phyloP scores from a whole-genome alignment of 257 asterid species.

The Gentiana dahurica region DNA sequence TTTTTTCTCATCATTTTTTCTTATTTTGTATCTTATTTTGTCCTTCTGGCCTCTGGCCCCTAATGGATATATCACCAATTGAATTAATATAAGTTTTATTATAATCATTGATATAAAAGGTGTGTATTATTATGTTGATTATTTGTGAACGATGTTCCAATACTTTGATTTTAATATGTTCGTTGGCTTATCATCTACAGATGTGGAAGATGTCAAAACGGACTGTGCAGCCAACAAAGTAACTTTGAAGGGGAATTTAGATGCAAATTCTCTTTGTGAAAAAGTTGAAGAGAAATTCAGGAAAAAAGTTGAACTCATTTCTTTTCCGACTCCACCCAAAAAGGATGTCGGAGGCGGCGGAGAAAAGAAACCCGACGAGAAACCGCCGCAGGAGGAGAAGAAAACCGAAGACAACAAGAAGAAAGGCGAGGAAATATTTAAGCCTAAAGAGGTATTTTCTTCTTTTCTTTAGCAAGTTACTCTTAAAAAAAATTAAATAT shows the following conservation, averaged over 20 bases:
- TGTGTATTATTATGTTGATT: too few relatives aligned
- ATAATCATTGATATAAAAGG: too few relatives aligned
- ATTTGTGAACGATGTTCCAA: too few relatives aligned
- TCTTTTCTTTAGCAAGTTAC: too few relatives aligned
- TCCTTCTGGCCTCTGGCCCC: too few relatives aligned
- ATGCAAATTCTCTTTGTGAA: conserved; percentile 60
- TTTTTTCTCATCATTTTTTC: too few relatives aligned
- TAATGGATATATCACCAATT: too few relatives aligned
- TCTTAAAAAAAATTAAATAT: too few relatives aligned
- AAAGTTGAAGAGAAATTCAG: conserved; percentile 57
- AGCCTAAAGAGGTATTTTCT: conserved; percentile 26
- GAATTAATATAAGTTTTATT: too few relatives aligned
- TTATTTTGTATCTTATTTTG: too few relatives aligned
- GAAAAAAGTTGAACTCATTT: conserved; percentile 76
- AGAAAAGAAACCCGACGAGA: conserved; percentile 24
- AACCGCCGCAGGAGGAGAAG: conserved; percentile 13
- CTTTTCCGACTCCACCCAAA: conserved; percentile 52
- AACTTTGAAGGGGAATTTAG: conserved; percentile 82
- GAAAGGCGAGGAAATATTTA: conserved; percentile 17
- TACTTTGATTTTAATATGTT: too few relatives aligned
- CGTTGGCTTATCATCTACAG: conserved; percentile 25
- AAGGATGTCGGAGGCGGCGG: conserved; percentile 22
- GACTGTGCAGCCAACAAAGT: conserved; percentile 57
- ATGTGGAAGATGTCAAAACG: conserved; percentile 72
- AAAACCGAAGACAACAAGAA: conserved; percentile 20